Percentiles rank a stretch among this genome's conserved stretches.
phyloP scores from a whole-genome alignment of 805 yeast species.

The Torulaspora microellipsoides region DNA sequence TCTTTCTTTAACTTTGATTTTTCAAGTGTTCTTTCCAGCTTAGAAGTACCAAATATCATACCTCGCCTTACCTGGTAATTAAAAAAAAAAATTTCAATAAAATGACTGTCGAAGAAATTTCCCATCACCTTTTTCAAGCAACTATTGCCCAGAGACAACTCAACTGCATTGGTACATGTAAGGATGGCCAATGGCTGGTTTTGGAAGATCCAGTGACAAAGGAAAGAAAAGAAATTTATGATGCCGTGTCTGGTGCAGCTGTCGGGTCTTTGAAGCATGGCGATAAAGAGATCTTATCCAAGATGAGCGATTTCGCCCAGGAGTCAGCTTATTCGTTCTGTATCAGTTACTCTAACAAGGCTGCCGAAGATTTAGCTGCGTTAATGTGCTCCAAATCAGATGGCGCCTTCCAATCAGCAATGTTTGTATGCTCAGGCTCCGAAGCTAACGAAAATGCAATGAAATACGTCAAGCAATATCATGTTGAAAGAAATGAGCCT shows the following conservation, averaged over 20 bases:
- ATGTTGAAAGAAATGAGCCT: constrained; percentile 37
- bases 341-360: constrained; percentile 26
- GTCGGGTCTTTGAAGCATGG: constrained; percentile 41
- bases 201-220: constrained; percentile 2
- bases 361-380: constrained; percentile 39
- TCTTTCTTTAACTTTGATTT: too few relatives aligned
- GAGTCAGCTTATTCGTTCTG: constrained; percentile 35
- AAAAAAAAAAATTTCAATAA: neutral
- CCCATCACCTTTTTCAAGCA: constrained; percentile 1
- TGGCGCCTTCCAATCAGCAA: constrained; percentile 33
- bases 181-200: constrained; percentile 5
- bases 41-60: too few relatives aligned
- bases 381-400: constrained; percentile 35
- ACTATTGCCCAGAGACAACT: constrained; percentile 1
- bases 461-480: constrained; percentile 46
- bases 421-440: constrained; percentile 52
- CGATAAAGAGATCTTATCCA: constrained; percentile 30
- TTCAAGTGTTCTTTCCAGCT: too few relatives aligned
- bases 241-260: constrained; percentile 44
- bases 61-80: too few relatives aligned
- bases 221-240: constrained; percentile 13
- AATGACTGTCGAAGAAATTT: neutral
- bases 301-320: constrained; percentile 35
- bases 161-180: constrained; percentile 2
- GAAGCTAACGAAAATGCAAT: constrained; percentile 60